A percentile compares a stretch with the other conserved stretches of the same genome.
Conservation (phyloP, 352 stramenopile genomes). For the Globisporangium apiculatum region DNA sequence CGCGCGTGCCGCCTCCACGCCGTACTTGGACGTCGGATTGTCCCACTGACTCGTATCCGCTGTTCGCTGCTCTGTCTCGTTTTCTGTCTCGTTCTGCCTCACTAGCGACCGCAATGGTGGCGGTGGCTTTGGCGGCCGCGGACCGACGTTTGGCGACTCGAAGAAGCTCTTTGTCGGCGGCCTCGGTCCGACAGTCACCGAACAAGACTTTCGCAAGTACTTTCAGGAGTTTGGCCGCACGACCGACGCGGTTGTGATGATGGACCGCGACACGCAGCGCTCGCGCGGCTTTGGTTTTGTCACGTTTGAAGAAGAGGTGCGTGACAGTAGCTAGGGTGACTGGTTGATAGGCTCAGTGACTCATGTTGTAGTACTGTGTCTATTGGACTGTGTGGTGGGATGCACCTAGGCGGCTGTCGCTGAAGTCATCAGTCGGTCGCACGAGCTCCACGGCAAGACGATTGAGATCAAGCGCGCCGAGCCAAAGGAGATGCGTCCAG, state of each 20-base stretch:
- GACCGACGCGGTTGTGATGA: slow-evolving; percentile 91
- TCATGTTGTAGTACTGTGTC: background rate
- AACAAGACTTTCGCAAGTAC: slow-evolving; percentile 89
- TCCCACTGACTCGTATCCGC: too few relatives aligned
- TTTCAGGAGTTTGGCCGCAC: slow-evolving; percentile 90
- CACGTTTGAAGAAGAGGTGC: slow-evolving; percentile 87
- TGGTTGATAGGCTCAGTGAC: background rate
- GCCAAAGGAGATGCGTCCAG: slow-evolving; percentile 58
- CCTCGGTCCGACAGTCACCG: slow-evolving; percentile 73
- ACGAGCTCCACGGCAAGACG: slow-evolving; percentile 89
- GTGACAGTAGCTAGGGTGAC: background rate
- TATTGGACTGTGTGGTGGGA: background rate
- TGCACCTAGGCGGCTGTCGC: slow-evolving; percentile 56
- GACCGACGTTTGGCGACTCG: slow-evolving; percentile 41
- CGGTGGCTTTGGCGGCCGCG: slow-evolving; percentile 5
- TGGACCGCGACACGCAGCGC: slow-evolving; percentile 88
- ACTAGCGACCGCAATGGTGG: slow-evolving; percentile 13
- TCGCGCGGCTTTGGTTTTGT: slow-evolving; percentile 91
- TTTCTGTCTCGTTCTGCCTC: background rate
- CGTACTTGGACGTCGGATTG: too few relatives aligned
- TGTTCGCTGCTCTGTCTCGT: background rate
- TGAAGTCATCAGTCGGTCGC: slow-evolving; percentile 82
- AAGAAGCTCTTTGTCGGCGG: slow-evolving; percentile 94
- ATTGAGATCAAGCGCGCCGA: slow-evolving; percentile 88
- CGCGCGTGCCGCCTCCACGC: too few relatives aligned